Evolutionary conservation across 108 stramenopile genomes (phyloP).

Genomic region (Nitzschia putrida): DNA sequence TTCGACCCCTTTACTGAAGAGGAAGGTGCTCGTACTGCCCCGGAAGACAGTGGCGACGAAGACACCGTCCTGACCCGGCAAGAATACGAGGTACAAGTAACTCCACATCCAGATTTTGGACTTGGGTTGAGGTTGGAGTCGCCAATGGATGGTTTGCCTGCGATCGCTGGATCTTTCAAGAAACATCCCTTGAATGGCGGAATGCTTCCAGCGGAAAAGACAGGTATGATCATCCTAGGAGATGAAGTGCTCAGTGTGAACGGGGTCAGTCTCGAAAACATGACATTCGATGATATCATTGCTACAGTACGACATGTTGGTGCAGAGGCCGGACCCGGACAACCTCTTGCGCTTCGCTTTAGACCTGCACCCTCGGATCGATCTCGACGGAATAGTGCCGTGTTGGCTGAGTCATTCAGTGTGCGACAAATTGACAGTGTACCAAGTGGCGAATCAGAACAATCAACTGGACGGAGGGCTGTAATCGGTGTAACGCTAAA

Average conservation of each 20-base stretch:
- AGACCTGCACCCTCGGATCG: constrained; percentile 36
- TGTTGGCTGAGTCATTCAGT: constrained; percentile 29
- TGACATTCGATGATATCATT: constrained; percentile 81
- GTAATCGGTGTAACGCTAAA: neutral
- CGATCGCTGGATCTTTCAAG: constrained; percentile 86
- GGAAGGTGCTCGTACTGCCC: constrained; percentile 13
- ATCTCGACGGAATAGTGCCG: constrained; percentile 43
- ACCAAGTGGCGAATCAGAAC: neutral
- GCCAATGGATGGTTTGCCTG: constrained; percentile 69
- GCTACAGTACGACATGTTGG: constrained; percentile 76
- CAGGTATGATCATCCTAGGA: constrained; percentile 69
- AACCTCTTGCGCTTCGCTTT: constrained; percentile 65
- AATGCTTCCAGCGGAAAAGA: constrained; percentile 81
- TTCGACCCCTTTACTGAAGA: constrained; percentile 63
- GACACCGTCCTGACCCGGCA: constrained; percentile 5
- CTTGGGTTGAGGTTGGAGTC: constrained; percentile 81
- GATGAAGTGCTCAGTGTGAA: constrained; percentile 83
- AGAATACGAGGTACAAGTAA: constrained; percentile 72
- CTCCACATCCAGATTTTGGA: constrained; percentile 85
- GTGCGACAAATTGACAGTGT: constrained; percentile 9
- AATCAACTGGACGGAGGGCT: neutral
- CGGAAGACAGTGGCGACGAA: constrained; percentile 26
- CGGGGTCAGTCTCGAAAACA: constrained; percentile 63
- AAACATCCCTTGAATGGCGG: constrained; percentile 82
- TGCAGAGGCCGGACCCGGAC: constrained; percentile 49